These are phyloP conservation scores for Plasmodium billcollinsi DNA, from an alignment of 169 alveolate species.

Conservation along the genomic window DNA sequence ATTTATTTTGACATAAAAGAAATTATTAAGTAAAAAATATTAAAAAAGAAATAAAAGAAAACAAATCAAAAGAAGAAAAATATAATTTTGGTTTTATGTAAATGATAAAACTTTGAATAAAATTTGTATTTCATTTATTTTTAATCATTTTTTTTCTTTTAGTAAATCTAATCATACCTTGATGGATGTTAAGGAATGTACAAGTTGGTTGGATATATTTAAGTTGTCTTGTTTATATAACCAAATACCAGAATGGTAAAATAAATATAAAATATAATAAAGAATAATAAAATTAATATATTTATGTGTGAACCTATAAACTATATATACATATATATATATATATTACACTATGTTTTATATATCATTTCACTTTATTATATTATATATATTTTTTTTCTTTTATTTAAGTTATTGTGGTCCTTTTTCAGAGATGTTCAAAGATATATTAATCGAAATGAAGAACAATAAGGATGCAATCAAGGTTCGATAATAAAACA, in stretches of 20 bases:
- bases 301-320: background rate
- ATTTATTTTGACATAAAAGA: constrained; percentile 63
- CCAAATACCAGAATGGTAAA: constrained; percentile 71
- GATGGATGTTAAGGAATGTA: constrained; percentile 58
- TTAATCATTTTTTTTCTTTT: background rate
- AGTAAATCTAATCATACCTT: constrained; percentile 60
- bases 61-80: background rate
- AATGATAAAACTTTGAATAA: background rate
- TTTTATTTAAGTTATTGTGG: constrained; percentile 29
- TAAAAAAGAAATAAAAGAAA: constrained; percentile 13
- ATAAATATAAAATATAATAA: background rate
- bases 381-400: background rate
- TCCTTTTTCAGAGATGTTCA: constrained; percentile 68
- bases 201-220: constrained; percentile 64
- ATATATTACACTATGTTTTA: background rate
- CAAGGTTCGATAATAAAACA: constrained; percentile 15
- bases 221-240: constrained; percentile 68
- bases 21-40: constrained; percentile 43
- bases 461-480: constrained; percentile 41
- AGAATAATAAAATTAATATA: background rate
- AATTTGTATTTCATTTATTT: background rate
- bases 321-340: background rate
- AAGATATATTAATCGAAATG: constrained; percentile 37
- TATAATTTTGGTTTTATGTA: background rate
- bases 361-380: no score